Base-by-base conservation (phyloP, 1,284 basidiomycete genomes). In the Ustilago cynodontis region DNA sequence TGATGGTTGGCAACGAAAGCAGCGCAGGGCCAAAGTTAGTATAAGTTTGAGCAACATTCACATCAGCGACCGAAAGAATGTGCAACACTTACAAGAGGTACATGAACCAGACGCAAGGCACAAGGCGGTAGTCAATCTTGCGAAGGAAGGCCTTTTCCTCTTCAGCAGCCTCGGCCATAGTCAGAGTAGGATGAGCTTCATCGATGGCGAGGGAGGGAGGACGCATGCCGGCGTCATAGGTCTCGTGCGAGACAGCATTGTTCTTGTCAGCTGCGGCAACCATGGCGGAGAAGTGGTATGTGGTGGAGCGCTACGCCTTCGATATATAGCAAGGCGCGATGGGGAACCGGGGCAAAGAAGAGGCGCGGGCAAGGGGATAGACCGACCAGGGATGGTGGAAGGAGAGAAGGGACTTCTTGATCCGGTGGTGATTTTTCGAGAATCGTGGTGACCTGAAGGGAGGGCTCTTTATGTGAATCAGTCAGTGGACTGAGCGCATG, bases 61-160 rank as follows among this genome's bases (percentile, higher is more conserved):
- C 2, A 14, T 28, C 6, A 16, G 22, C 24, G 20, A 16, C 49
- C 49, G 49, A 50, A 3, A 18, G 20, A n/a, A n/a, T 16, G 20
- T 7, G 16, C 11, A 53, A 35, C 14, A 53, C 51, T 53, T 53
- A 53, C 51, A 71, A 51, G 37, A 70, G 53, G 62, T 86, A 87
- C 86, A 86, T 86, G 55, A 86, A 52, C 85, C 85, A 87, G 11
- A 87, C 75, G 68, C 85, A 83, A 3, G 86, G 86, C 20, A 87
- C 26, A 22, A 87, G 60, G 24, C 82, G 81, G 10, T 71, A 43
- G 68, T 87, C 86, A 59, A 88, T 87, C 80, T 87, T 87, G 26
- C 87, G 70, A 1, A 88, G 79, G 31, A 88, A 77, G 1, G 60
- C 52, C 72, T 72, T 82, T 74, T 88, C 87, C 68, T 86, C 86